Percentiles rank a stretch among this genome's conserved stretches.
Conservation (phyloP, 2,329 filamentous ascomycete genomes). For the Orbilia javanica region DNA sequence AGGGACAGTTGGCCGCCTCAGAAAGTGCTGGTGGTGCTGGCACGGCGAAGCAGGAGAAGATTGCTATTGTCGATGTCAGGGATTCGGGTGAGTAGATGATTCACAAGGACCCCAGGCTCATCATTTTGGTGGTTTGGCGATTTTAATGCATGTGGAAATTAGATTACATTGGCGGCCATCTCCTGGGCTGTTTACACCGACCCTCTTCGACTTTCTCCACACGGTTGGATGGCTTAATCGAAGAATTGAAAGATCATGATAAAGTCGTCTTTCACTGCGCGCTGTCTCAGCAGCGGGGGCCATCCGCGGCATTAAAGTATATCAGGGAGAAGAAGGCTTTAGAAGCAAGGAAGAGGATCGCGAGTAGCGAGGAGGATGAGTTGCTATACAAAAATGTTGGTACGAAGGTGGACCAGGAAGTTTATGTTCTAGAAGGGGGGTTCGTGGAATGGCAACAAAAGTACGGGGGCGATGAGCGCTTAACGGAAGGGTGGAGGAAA, state of each 20-base stretch:
- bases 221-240: conserved; percentile 83
- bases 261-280: conserved; percentile 95
- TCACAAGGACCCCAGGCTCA: not conserved
- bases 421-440: conserved; percentile 84
- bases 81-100: conserved; percentile 76
- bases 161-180: conserved; percentile 70
- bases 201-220: conserved; percentile 80
- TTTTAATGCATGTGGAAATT: not conserved
- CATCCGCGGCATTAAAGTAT: conserved; percentile 84
- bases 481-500: conserved; percentile 87
- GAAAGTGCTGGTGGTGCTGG: not conserved
- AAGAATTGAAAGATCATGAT: conserved; percentile 80
- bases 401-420: conserved; percentile 72
- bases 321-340: conserved; percentile 74
- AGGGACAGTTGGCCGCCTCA: not conserved
- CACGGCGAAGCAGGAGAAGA: conserved; percentile 59
- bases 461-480: conserved; percentile 79
- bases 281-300: conserved; percentile 89
- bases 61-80: conserved; percentile 88
- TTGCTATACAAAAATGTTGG: conserved; percentile 60
- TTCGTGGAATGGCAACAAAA: conserved; percentile 91
- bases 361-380: conserved; percentile 60
- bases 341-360: conserved; percentile 62
- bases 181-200: conserved; percentile 78
- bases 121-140: conserved; percentile 12